Percentiles rank a stretch among this genome's conserved stretches.
Evolutionary conservation across 768 basidiomycete species (phyloP).

Genomic region (Flagelloscypha sp.): DNA sequence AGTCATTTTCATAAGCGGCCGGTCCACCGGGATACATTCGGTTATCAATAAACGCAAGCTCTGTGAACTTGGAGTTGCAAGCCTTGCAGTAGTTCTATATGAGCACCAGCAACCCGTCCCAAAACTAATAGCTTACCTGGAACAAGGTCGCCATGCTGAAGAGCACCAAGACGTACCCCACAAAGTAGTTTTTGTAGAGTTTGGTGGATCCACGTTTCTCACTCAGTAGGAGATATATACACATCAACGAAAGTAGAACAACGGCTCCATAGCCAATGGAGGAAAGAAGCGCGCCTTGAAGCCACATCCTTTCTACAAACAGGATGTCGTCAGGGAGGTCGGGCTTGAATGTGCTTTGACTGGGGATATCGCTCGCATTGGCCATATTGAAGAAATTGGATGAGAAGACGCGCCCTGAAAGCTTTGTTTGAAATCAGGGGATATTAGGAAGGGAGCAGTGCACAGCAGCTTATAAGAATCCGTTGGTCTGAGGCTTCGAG

Average conservation of each 20-base stretch:
- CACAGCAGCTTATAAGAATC: no score
- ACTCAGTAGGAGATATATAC: constrained; percentile 1
- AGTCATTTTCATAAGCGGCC: constrained; percentile 13
- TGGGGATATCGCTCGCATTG: no score
- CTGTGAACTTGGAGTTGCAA: no score
- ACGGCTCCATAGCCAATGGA: constrained; percentile 3
- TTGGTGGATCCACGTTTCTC: background rate
- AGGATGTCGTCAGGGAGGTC: no score
- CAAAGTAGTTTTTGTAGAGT: background rate
- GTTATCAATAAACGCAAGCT: constrained; percentile 7
- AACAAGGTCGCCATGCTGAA: constrained; percentile 7
- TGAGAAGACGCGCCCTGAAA: no score
- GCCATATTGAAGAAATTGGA: no score
- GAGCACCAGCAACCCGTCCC: background rate
- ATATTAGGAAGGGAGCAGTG: no score
- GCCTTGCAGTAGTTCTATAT: no score
- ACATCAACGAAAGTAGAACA: constrained; percentile 3
- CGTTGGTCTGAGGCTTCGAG: no score
- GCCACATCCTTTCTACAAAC: constrained; percentile 12
- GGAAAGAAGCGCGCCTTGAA: constrained; percentile 6
- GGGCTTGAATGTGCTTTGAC: no score
- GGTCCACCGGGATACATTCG: background rate
- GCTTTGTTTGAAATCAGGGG: no score
- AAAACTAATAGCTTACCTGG: background rate
- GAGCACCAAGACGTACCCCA: constrained; percentile 4